These are phyloP conservation scores for Colletotrichum lentis DNA, from an alignment of 2,329 filamentous ascomycete genomes.

Conservation along the genomic window DNA sequence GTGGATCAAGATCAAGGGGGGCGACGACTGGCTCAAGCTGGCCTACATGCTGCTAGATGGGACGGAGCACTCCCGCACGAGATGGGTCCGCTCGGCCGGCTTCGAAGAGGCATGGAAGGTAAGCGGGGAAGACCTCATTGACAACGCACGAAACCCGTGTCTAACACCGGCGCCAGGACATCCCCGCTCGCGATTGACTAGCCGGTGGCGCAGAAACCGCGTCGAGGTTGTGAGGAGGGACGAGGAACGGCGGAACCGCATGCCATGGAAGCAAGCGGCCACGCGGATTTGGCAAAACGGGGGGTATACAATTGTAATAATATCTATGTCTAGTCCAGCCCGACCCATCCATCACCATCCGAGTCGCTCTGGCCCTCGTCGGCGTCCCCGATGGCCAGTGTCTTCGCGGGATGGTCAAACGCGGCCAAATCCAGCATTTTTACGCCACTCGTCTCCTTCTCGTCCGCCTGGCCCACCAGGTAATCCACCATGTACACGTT, in stretches of 20 bases:
- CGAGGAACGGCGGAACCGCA: neutral
- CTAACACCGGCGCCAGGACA: constrained; percentile 12
- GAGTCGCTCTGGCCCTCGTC: constrained; percentile 48
- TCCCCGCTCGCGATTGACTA: constrained; percentile 33
- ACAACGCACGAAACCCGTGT: neutral
- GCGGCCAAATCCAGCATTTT: constrained; percentile 41
- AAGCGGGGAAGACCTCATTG: neutral
- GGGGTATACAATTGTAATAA: constrained; percentile 38
- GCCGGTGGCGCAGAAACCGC: neutral
- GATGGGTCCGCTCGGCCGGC: constrained; percentile 70
- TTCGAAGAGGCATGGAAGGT: constrained; percentile 72
- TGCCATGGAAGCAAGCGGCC: too few relatives aligned
- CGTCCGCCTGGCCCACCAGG: constrained; percentile 63
- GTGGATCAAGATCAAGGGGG: constrained; percentile 62
- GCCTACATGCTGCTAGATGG: constrained; percentile 70
- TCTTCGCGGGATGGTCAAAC: constrained; percentile 32
- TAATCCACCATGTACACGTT: constrained; percentile 92
- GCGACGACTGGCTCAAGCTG: constrained; percentile 67
- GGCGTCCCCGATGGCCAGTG: constrained; percentile 24
- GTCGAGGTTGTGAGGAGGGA: constrained; percentile 1
- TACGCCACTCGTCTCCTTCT: constrained; percentile 36
- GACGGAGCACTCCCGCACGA: constrained; percentile 54
- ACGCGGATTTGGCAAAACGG: constrained; percentile 20
- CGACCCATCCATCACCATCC: constrained; percentile 58
- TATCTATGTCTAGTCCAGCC: constrained; percentile 53